A percentile compares a stretch with the other conserved stretches of the same genome.
These are phyloP conservation scores for Euphrasia arctica DNA, from an alignment of 305 asterid genomes.

Conservation along the genomic window DNA sequence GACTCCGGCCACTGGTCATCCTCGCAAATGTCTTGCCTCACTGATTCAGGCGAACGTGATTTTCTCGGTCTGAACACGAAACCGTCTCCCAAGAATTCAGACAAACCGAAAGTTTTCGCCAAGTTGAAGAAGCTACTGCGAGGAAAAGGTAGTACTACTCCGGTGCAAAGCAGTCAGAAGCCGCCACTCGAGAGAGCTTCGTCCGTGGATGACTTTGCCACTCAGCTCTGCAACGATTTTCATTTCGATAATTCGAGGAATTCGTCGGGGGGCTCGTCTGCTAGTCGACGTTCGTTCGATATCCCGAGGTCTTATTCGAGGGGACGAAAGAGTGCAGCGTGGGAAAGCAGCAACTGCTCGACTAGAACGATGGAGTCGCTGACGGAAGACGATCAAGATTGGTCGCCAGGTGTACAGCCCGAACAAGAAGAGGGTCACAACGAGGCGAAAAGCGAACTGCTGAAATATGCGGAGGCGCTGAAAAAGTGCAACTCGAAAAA, in stretches of 20 bases:
- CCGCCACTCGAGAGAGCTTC: conserved; percentile 17
- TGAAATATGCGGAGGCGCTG: conserved; percentile 58
- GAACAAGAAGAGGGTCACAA: conserved; percentile 26
- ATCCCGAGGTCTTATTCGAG: conserved; percentile 40
- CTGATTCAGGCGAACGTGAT: conserved; percentile 49
- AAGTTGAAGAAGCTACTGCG: conserved; percentile 48
- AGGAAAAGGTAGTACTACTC: conserved; percentile 38
- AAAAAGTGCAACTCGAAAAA: conserved; percentile 39
- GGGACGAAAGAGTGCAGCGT: conserved; percentile 27
- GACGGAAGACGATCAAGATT: conserved; percentile 28
- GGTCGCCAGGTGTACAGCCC: conserved; percentile 25
- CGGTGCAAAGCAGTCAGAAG: background rate
- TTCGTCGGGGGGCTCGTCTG: conserved; percentile 41
- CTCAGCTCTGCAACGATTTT: conserved; percentile 23
- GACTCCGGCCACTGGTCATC: conserved; percentile 60
- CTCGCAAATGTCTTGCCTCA: conserved; percentile 55
- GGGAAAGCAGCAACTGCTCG: conserved; percentile 27
- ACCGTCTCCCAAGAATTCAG: conserved; percentile 18
- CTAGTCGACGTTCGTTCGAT: conserved; percentile 43
- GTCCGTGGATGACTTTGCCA: conserved; percentile 29
- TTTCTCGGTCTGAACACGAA: conserved; percentile 33
- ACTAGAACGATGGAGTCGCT: conserved; percentile 35
- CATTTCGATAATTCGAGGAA: conserved; percentile 13
- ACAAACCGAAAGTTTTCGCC: conserved; percentile 41
- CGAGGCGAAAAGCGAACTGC: conserved; percentile 39